Percentiles rank a stretch among this genome's conserved stretches.
phyloP scores from a whole-genome alignment of 2,329 filamentous ascomycete genomes.

The Arthrinium puccinioides region DNA sequence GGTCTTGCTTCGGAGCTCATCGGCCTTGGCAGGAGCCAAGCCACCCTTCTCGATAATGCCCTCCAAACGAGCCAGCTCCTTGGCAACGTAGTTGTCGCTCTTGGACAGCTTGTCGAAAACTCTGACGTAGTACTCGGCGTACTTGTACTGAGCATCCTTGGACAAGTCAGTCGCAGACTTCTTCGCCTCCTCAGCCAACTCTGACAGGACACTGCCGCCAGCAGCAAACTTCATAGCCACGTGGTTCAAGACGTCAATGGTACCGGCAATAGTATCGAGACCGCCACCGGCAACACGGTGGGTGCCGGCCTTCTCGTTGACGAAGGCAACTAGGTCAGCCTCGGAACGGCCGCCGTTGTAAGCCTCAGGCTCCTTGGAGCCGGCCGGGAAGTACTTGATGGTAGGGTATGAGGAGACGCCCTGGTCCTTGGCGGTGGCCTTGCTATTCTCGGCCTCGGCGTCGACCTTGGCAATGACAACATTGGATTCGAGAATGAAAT shows the following conservation, averaged over 20 bases:
- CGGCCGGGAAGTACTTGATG: constrained; percentile 94
- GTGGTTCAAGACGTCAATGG: constrained; percentile 69
- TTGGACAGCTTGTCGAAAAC: constrained; percentile 78
- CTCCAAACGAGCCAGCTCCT: constrained; percentile 77
- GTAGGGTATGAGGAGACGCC: constrained; percentile 86
- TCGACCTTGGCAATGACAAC: constrained; percentile 94
- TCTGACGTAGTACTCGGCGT: constrained; percentile 89
- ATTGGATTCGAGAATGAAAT: constrained; percentile 69
- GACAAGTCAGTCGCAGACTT: constrained; percentile 61
- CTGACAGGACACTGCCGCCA: constrained; percentile 52
- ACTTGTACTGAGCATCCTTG: constrained; percentile 60
- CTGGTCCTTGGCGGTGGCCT: constrained; percentile 67
- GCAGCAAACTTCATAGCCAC: constrained; percentile 65
- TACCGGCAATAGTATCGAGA: constrained; percentile 73
- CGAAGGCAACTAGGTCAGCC: constrained; percentile 66
- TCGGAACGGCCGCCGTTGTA: constrained; percentile 76
- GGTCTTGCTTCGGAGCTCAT: constrained; percentile 78
- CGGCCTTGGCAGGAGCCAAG: constrained; percentile 75
- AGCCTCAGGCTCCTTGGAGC: constrained; percentile 60
- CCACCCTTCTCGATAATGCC: constrained; percentile 81
- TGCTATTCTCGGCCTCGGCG: constrained; percentile 78
- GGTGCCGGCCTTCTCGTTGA: constrained; percentile 86
- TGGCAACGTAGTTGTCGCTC: constrained; percentile 72
- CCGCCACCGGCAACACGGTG: constrained; percentile 76
- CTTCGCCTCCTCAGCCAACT: constrained; percentile 64